Base-by-base conservation (phyloP, 2,329 filamentous ascomycete species). In the Trematosphaeria pertusa region DNA sequence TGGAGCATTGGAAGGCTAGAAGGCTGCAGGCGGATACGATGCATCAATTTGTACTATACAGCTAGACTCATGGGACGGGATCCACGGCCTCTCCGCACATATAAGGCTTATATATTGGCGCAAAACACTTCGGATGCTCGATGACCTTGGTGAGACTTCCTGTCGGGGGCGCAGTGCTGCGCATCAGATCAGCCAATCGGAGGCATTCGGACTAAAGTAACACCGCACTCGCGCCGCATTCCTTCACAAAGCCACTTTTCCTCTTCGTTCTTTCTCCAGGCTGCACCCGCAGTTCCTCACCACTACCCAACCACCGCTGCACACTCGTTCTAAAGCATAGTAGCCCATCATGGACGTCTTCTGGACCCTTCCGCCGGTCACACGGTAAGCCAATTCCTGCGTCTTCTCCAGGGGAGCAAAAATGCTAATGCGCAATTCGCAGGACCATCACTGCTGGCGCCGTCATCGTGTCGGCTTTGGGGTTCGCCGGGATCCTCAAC, bases 371-470 rank as follows among this genome's bases (percentile, higher is more conserved):
- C 86, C 86, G 64, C 85, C 85, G 45, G 82, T 89, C 59, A 78
- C 83, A 46, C 83, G 86, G 86, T 88, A 79, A 63, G 76, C 54
- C 45, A 41, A n/a, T 28, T 24, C n/a, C n/a, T n/a, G n/a, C n/a
- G n/a, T n/a, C n/a, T n/a, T n/a, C n/a, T n/a, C n/a, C n/a, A n/a
- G n/a, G n/a, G n/a, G n/a, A n/a, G 22, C 34, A n/a, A 56, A 59
- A 54, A 63, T 68, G 70, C 74, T 78, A 70, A 79, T 80, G 66
- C 40, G 76, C 78, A 65, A 75, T 70, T 40, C 48, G 38, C 72
- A 91, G 88, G 76, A 88, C 85, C 45, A 74, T 91, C 52, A 84
- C 87, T 62, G 83, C 84, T 44, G 77, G 81, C 39, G 81, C 87
- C 41, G 79, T 90, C 55, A 68, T 79, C 30, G 77, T 85, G 50